Base-by-base conservation (phyloP, 441 rosid genomes). In the Croton laevigatus region DNA sequence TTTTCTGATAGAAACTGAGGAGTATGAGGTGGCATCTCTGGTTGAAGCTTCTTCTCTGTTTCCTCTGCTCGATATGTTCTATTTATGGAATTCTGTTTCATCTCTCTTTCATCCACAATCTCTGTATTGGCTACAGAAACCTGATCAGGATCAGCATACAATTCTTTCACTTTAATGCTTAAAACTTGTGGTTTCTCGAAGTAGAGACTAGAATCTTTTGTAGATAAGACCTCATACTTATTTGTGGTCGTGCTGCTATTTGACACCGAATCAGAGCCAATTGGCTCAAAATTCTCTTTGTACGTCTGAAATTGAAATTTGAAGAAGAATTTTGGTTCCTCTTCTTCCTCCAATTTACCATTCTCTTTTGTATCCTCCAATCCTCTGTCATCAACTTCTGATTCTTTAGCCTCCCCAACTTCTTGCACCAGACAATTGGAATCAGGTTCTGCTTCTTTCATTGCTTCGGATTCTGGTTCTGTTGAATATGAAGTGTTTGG, bases 241-340 rank as follows among this genome's bases (percentile, higher is more conserved):
- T 65, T 71, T 9, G 75, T 57, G 44, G 62, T 70, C 9, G 76
- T 62, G 45, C 53, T 71, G 19, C 65, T 64, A 19, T 73, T 65
- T 62, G 84, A 70, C 13, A 65, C 68, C 42, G 71, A 66, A 59
- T 70, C 71, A 44, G 59, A 53, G 45, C 44, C 62, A 66, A 71
- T 23, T 69, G 65, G 59, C 60, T 70, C 71, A 62, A 12, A 66
- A n/a, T 71, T 72, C 52, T 59, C 75, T 42, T 68, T 52, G 36
- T 62, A 48, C 37, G 80, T 79, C 75, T 78, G 89, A 71, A 81
- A 89, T 81, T 86, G 72, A 78, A 89, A 89, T 64, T 87, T 83
- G 78, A 86, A 80, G 66, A 74, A 19, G 65, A 80, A 82, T 3
- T 81, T 70, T 5, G 86, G 79, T 19, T 75, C 27, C 36, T 87